Evolutionary conservation across 225 moss, liverwort and hornwort species (phyloP).

Genomic region (Pseudisothecium myosuroides): DNA sequence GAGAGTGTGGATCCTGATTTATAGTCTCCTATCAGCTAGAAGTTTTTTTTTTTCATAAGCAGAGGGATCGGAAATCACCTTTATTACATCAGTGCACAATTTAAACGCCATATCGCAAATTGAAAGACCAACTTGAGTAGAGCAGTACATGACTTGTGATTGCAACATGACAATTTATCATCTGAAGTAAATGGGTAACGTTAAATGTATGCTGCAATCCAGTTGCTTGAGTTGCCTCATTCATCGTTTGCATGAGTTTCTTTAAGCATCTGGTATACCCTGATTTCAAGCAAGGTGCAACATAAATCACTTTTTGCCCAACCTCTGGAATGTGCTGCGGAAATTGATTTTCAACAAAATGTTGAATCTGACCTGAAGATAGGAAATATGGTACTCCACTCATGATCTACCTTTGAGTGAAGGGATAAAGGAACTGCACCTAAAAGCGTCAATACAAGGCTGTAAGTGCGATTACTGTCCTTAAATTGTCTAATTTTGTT

Average conservation of each 20-base stretch:
- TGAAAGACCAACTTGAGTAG: neutral
- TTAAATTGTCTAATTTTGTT: neutral
- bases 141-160: neutral
- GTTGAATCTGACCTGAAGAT: neutral
- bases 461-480: neutral
- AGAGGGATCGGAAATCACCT: neutral
- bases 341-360: neutral
- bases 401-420: neutral
- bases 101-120: neutral
- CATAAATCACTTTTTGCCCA: neutral
- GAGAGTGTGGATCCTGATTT: slow-evolving; percentile 37
- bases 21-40: neutral
- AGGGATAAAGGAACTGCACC: neutral
- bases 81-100: neutral
- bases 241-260: neutral
- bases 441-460: neutral
- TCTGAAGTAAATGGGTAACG: neutral
- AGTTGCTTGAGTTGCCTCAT: neutral
- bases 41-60: neutral
- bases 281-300: neutral
- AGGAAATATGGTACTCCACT: neutral
- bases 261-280: neutral
- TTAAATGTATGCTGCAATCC: too few species aligned
- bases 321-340: neutral
- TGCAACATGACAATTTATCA: neutral